A percentile compares a stretch with the other conserved stretches of the same genome.
Evolutionary conservation across 768 basidiomycete genomes (phyloP).

Genomic region (Russula brevipes): DNA sequence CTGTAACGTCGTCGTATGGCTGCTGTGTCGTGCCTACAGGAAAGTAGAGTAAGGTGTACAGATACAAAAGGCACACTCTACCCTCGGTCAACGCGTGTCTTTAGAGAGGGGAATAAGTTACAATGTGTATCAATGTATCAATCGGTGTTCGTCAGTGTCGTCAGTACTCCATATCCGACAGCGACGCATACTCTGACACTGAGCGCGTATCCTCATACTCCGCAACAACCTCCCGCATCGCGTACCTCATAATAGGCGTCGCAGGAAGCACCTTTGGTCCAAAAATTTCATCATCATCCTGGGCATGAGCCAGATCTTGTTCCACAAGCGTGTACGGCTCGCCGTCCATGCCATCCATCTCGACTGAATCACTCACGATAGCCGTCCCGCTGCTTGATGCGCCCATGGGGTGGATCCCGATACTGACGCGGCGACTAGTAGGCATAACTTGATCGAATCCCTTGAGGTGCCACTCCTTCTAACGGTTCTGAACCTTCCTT

Average conservation of each 20-base stretch:
- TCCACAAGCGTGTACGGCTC: slow-evolving; percentile 37
- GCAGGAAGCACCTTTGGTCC: slow-evolving; percentile 73
- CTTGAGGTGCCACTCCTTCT: slow-evolving; percentile 24
- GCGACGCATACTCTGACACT: slow-evolving; percentile 72
- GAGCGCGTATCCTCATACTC: slow-evolving; percentile 77
- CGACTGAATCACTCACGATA: slow-evolving; percentile 25
- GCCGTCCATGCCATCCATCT: slow-evolving; percentile 36
- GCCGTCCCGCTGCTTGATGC: slow-evolving; percentile 26
- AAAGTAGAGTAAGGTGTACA: slow-evolving; percentile 2
- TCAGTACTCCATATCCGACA: slow-evolving; percentile 71
- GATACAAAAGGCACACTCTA: slow-evolving; percentile 1
- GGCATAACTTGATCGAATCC: slow-evolving; percentile 25
- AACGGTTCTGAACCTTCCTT: slow-evolving; percentile 42
- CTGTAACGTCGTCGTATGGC: not conserved
- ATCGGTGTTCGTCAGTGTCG: not conserved
- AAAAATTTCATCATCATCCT: slow-evolving; percentile 50
- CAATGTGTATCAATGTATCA: slow-evolving; percentile 13
- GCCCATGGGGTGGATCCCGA: slow-evolving; percentile 23
- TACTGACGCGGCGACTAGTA: slow-evolving; percentile 26
- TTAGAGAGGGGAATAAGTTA: slow-evolving; percentile 15
- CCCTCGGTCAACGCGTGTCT: not conserved
- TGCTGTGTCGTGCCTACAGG: not conserved
- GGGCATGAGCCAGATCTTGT: slow-evolving; percentile 40
- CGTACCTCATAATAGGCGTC: slow-evolving; percentile 77
- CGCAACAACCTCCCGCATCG: slow-evolving; percentile 77